Evolutionary conservation across 331 rosid genomes (phyloP).

Genomic region (Rosa hybrid): DNA sequence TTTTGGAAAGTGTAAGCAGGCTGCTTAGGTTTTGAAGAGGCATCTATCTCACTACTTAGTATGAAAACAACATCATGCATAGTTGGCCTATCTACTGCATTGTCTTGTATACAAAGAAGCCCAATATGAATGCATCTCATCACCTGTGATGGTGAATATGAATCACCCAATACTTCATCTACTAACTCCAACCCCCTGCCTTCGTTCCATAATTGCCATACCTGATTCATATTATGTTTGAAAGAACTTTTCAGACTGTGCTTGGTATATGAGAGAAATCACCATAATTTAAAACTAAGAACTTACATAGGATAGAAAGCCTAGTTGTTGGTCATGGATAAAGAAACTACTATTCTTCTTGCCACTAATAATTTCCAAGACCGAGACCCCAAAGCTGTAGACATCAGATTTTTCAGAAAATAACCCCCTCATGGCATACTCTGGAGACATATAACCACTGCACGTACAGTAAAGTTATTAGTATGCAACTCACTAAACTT

Average conservation of each 20-base stretch:
- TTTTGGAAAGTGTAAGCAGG: too few species aligned
- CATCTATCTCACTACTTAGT: too few species aligned
- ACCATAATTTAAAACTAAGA: background rate
- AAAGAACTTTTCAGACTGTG: too few species aligned
- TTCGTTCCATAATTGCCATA: slow-evolving; percentile 37
- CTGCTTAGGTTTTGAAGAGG: too few species aligned
- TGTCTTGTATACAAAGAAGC: slow-evolving; percentile 34
- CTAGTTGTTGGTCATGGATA: slow-evolving; percentile 21
- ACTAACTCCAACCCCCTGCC: slow-evolving; percentile 7
- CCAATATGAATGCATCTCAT: slow-evolving; percentile 29
- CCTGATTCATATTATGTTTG: slow-evolving; percentile 4
- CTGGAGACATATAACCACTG: slow-evolving; percentile 54
- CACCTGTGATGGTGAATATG: background rate
- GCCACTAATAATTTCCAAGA: slow-evolving; percentile 33
- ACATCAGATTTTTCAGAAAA: slow-evolving; percentile 49
- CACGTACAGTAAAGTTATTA: background rate
- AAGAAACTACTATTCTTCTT: slow-evolving; percentile 35
- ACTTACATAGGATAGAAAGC: slow-evolving; percentile 38
- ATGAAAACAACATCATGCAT: too few species aligned
- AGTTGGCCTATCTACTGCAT: background rate
- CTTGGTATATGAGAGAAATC: too few species aligned
- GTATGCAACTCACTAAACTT: too few species aligned
- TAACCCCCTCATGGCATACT: slow-evolving; percentile 46
- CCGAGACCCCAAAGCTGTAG: slow-evolving; percentile 44
- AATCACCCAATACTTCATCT: slow-evolving; percentile 10